Percentiles rank a stretch among this genome's conserved stretches.
phyloP scores from a whole-genome alignment of 2,329 filamentous ascomycete species.

The Onygena corvina region DNA sequence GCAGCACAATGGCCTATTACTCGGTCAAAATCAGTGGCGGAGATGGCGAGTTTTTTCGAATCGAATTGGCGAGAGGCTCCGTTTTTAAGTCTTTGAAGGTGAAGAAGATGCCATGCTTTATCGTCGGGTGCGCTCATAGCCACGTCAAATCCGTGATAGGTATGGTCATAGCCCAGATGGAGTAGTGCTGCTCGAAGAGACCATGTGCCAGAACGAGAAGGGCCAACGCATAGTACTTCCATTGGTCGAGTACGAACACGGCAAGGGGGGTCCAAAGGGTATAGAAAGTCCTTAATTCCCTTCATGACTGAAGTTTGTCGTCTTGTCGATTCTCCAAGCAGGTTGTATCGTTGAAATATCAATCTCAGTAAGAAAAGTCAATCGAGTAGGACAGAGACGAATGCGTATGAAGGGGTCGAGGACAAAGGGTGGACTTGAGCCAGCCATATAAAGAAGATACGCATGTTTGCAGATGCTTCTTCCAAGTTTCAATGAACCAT shows the following conservation, averaged over 20 bases:
- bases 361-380: too few relatives aligned
- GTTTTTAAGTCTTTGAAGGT: slow-evolving; percentile 47
- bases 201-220: slow-evolving; percentile 3
- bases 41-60: neutral
- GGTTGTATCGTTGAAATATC: too few relatives aligned
- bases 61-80: neutral
- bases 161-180: slow-evolving; percentile 54
- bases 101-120: slow-evolving; percentile 56
- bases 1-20: slow-evolving; percentile 25
- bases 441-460: too few relatives aligned
- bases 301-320: neutral
- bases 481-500: too few relatives aligned
- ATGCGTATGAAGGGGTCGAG: too few relatives aligned
- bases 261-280: neutral
- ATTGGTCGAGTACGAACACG: slow-evolving; percentile 1
- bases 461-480: too few relatives aligned
- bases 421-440: too few relatives aligned
- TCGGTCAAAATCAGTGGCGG: neutral
- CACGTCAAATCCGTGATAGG: slow-evolving; percentile 62
- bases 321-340: neutral
- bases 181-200: slow-evolving; percentile 53
- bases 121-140: slow-evolving; percentile 56
- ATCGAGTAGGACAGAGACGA: neutral
- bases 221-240: neutral
- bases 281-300: neutral